Base-by-base conservation (phyloP, 2,329 filamentous ascomycete genomes). In the Sporothrix globosa region DNA sequence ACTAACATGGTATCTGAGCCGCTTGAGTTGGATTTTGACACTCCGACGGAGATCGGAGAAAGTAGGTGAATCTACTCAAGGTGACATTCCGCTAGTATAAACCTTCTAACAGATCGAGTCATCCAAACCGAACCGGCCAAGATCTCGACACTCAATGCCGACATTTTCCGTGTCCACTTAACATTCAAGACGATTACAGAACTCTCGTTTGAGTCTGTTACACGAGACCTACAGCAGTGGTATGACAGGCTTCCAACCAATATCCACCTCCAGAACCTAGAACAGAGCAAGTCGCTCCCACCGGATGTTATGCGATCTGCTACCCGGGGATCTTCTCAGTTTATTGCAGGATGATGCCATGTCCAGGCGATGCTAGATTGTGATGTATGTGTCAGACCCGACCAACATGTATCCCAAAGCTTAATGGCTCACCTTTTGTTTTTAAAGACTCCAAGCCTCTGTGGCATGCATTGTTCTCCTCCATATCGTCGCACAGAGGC, bases 101-200 rank as follows among this genome's bases (percentile, higher is more conserved):
- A 21, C n/a, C n/a, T n/a, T 30, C 67, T 69, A 67, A 48, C 53
- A 44, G 9, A 27, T 3, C 5, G 41, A 78, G 77, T 74, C 10
- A 72, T 79, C 4, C 77, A 79, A 70, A n/a, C 72, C 0, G 78
- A 78, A 60, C 74, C 76, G 60, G 73, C 75, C 17, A 78, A 76
- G 41, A 76, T 80, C 14, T 72, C 75, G 4, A 71, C 78, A 0
- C 74, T 80, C 48, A 75, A 76, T 44, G 77, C 75, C 14, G 73
- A 76, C 19, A 77, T 79, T 2, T 71, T 80, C 1, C 77, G 76
- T 34, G 73, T 75, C 53, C 76, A 78, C 50, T 71, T 79, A 0
- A 74, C 76, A 6, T 76, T 76, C 67, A 74, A 76, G 30, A 75
- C 77, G 11, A 73, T 79, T 7, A 76, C 75, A 0, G 52, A 72